Evolutionary conservation across 2,329 filamentous ascomycete genomes (phyloP).

Genomic region (Arachnomyces sp.): DNA sequence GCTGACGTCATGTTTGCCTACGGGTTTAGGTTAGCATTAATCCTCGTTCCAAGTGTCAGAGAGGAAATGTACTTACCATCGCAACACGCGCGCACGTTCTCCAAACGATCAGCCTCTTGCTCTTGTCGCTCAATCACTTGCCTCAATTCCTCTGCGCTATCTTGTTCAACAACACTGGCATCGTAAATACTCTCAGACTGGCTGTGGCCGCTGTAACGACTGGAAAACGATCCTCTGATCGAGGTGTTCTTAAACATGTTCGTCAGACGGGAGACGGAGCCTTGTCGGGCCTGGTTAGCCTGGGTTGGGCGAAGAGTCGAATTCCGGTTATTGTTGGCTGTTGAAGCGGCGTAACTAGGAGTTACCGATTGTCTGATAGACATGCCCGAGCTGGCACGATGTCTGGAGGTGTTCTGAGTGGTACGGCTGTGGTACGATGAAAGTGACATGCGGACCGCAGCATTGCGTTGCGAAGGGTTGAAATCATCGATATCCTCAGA

Average conservation of each 20-base stretch:
- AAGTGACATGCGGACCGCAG: constrained; percentile 52
- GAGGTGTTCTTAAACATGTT: constrained; percentile 39
- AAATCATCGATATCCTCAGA: constrained; percentile 65
- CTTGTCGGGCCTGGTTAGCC: constrained; percentile 30
- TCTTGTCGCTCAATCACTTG: constrained; percentile 61
- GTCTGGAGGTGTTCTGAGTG: constrained; percentile 57
- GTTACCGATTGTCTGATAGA: constrained; percentile 30
- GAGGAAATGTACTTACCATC: constrained; percentile 63
- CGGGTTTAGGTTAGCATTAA: constrained; percentile 3
- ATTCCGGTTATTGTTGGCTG: constrained; percentile 25
- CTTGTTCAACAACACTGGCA: constrained; percentile 42
- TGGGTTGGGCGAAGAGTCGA: constrained; percentile 25
- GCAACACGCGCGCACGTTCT: constrained; percentile 95
- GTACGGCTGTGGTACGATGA: constrained; percentile 73
- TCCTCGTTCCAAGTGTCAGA: constrained; percentile 14
- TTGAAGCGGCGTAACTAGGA: constrained; percentile 27
- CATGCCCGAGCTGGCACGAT: constrained; percentile 30
- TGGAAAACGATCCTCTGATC: constrained; percentile 44
- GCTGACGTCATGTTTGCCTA: constrained; percentile 65
- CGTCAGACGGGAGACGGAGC: constrained; percentile 40
- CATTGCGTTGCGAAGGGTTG: constrained; percentile 57
- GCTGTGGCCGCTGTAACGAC: constrained; percentile 35
- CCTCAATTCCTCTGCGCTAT: constrained; percentile 75
- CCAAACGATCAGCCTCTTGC: constrained; percentile 66
- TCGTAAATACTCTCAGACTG: constrained; percentile 31